Percentiles rank a stretch among this genome's conserved stretches.
Conservation (phyloP, 2,329 filamentous ascomycete genomes). For the Penicillium psychrosexuale region DNA sequence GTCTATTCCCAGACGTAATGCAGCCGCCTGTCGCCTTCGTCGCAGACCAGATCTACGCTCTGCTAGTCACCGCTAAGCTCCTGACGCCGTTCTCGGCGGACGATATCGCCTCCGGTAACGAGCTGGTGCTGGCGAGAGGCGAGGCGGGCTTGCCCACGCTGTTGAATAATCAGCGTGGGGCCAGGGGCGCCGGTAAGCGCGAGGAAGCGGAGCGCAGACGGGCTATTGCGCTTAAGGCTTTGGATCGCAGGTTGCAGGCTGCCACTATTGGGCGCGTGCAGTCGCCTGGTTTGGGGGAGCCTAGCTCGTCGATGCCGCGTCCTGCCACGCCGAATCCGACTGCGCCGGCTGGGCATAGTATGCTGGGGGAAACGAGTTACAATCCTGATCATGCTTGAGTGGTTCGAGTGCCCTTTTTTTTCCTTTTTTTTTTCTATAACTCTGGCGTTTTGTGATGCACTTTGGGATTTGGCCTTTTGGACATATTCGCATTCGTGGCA, state of each 20-base stretch:
- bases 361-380: conserved; percentile 69
- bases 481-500: conserved; percentile 5
- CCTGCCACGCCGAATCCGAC: conserved; percentile 54
- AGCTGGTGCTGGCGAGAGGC: conserved; percentile 65
- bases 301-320: conserved; percentile 19
- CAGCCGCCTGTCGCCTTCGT: conserved; percentile 74
- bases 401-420: neutral
- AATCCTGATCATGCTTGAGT: conserved; percentile 57
- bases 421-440: too few species aligned
- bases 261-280: conserved; percentile 60
- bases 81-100: conserved; percentile 82
- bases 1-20: conserved; percentile 84
- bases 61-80: conserved; percentile 70
- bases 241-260: conserved; percentile 89
- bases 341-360: conserved; percentile 53
- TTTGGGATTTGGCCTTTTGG: conserved; percentile 1
- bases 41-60: conserved; percentile 69
- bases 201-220: conserved; percentile 89
- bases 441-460: conserved; percentile 2
- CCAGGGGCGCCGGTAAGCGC: conserved; percentile 61
- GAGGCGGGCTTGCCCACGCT: conserved; percentile 60
- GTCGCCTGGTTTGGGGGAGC: conserved; percentile 32
- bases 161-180: conserved; percentile 47
- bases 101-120: conserved; percentile 70
- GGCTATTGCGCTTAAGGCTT: conserved; percentile 81